These are phyloP conservation scores for Ilex aquifolium DNA, from an alignment of 257 asterid species.

Conservation along the genomic window DNA sequence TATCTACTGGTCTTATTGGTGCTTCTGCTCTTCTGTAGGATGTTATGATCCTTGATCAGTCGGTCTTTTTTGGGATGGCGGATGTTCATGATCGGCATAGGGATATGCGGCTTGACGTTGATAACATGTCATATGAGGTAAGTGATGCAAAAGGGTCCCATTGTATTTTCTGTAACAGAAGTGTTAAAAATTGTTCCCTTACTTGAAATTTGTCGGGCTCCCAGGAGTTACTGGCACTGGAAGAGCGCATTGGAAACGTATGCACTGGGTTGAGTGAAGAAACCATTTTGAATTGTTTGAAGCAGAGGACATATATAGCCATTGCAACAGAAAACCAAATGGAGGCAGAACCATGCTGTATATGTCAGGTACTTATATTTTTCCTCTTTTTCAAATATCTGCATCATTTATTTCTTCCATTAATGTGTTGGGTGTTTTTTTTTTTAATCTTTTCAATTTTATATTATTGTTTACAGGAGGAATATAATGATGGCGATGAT, in stretches of 20 bases:
- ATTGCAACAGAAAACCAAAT: conserved; percentile 13
- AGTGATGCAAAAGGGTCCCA: not conserved
- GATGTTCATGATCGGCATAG: conserved; percentile 39
- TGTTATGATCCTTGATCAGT: conserved; percentile 40
- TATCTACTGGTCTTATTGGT: not conserved
- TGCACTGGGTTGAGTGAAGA: conserved; percentile 38
- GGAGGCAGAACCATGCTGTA: conserved; percentile 38
- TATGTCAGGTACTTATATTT: conserved; percentile 35
- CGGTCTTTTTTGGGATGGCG: conserved; percentile 35
- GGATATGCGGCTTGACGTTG: conserved; percentile 53
- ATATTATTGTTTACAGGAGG: conserved; percentile 29
- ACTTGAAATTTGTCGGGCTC: not conserved
- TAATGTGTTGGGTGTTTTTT: not conserved
- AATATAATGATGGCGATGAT: conserved; percentile 28
- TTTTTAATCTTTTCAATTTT: not conserved
- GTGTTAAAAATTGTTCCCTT: not conserved
- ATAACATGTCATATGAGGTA: conserved; percentile 52
- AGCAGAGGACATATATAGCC: conserved; percentile 21
- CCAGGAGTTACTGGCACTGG: conserved; percentile 42
- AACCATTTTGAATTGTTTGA: conserved; percentile 26
- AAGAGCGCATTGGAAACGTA: conserved; percentile 42
- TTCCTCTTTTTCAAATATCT: not conserved
- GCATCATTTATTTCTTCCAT: not conserved
- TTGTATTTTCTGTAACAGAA: not conserved
- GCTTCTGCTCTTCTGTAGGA: conserved; percentile 21